Conservation (phyloP, 805 yeast species). For the Ogataea thermomethanolica region DNA sequence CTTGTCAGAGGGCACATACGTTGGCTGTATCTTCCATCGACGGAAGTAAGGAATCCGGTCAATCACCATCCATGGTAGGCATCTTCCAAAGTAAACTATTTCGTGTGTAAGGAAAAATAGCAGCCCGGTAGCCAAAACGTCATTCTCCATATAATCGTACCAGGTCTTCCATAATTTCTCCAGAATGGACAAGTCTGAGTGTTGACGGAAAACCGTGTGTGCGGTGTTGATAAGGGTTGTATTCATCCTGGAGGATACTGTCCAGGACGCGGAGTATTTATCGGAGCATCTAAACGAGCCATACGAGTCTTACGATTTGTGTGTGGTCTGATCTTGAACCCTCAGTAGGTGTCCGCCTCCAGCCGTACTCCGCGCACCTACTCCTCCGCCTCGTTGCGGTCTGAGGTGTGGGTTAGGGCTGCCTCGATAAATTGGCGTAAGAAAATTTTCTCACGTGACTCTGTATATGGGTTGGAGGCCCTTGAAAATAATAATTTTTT, state of each 20-base stretch:
- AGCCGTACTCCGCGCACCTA: neutral
- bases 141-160: constrained; percentile 52
- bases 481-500: constrained; percentile 9
- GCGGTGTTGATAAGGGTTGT: constrained; percentile 3
- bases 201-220: constrained; percentile 35
- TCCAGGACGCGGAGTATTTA: neutral
- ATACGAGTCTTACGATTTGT: constrained; percentile 6
- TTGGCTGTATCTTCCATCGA: constrained; percentile 52
- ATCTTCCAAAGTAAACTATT: constrained; percentile 54
- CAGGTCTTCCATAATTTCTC: constrained; percentile 56
- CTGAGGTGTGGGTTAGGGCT: no score
- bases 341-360: no score
- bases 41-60: constrained; percentile 51
- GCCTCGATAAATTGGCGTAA: neutral
- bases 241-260: neutral
- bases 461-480: constrained; percentile 4
- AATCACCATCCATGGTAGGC: constrained; percentile 55
- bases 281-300: constrained; percentile 2
- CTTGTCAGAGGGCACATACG: constrained; percentile 47
- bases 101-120: constrained; percentile 54
- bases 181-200: constrained; percentile 39
- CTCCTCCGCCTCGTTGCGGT: neutral
- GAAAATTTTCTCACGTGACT: constrained; percentile 3
- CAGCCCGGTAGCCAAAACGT: constrained; percentile 55
- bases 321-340: constrained; percentile 2